These are phyloP conservation scores for Cordyceps fumosorosea DNA, from an alignment of 2,329 filamentous ascomycete species.

Conservation along the genomic window DNA sequence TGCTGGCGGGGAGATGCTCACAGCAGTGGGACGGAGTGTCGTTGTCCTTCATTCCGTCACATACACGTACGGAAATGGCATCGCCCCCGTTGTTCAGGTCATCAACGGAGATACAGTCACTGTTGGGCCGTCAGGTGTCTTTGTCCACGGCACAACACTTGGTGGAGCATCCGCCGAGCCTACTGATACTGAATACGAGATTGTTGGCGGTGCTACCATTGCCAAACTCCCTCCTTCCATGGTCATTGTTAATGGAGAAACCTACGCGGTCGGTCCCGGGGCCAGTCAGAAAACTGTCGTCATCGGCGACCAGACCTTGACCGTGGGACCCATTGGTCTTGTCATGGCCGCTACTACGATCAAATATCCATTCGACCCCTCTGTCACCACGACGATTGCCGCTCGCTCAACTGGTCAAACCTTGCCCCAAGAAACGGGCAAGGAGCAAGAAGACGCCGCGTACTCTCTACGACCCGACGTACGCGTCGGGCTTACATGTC, in stretches of 20 bases:
- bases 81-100: conserved; percentile 28
- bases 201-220: conserved; percentile 47
- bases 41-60: conserved; percentile 37
- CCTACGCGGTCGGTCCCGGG: conserved; percentile 44
- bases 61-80: conserved; percentile 37
- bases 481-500: conserved; percentile 16
- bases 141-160: conserved; percentile 34
- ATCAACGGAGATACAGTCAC: conserved; percentile 46
- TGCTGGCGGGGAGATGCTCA: conserved; percentile 41
- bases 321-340: conserved; percentile 44
- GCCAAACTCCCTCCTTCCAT: conserved; percentile 42
- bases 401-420: conserved; percentile 22
- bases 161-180: conserved; percentile 34
- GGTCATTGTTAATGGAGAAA: conserved; percentile 43
- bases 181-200: conserved; percentile 35
- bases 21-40: conserved; percentile 34
- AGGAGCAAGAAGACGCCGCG: conserved; percentile 20
- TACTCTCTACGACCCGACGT: conserved; percentile 15
- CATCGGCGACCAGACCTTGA: conserved; percentile 44
- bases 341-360: conserved; percentile 40
- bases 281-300: conserved; percentile 37
- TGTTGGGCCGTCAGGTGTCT: conserved; percentile 40
- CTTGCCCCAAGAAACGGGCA: conserved; percentile 21
- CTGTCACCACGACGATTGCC: conserved; percentile 35
- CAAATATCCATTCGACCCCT: conserved; percentile 38